Percentiles rank a stretch among this genome's conserved stretches.
These are phyloP conservation scores for Barbatosphaeria neglecta DNA, from an alignment of 495 filamentous ascomycete species.

Conservation along the genomic window DNA sequence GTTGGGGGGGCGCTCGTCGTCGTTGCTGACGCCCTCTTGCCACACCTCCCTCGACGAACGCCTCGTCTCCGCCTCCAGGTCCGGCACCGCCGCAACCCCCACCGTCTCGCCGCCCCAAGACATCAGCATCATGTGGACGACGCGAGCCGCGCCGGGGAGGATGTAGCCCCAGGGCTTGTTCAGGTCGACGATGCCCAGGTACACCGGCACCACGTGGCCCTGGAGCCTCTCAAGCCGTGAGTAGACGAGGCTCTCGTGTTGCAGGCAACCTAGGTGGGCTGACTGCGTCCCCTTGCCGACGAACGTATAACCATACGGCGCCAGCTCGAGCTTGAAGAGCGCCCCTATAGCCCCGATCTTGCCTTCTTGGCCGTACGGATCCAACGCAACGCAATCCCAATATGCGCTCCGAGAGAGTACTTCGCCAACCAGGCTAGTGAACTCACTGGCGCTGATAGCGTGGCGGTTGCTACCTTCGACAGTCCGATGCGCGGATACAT, in stretches of 20 bases:
- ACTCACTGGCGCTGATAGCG: neutral
- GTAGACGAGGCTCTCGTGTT: slow-evolving; percentile 1
- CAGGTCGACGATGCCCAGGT: neutral
- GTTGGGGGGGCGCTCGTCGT: neutral
- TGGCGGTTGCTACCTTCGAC: neutral
- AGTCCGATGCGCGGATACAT: neutral
- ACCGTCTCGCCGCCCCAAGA: slow-evolving; percentile 1
- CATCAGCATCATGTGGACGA: slow-evolving; percentile 4
- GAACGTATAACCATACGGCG: neutral
- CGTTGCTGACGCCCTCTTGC: neutral
- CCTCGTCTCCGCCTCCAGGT: neutral
- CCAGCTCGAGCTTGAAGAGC: slow-evolving; percentile 3
- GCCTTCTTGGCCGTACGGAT: neutral
- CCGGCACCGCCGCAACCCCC: neutral
- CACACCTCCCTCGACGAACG: neutral
- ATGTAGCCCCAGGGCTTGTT: neutral
- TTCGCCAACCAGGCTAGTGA: neutral
- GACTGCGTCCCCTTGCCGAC: slow-evolving; percentile 1
- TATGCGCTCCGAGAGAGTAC: neutral
- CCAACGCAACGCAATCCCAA: neutral
- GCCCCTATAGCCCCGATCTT: neutral
- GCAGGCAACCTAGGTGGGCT: neutral
- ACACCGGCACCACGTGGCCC: slow-evolving; percentile 1
- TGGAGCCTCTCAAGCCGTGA: slow-evolving; percentile 1
- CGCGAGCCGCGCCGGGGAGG: neutral